Evolutionary conservation across 805 yeast species (phyloP).

Genomic region (Candida vaughaniae): DNA sequence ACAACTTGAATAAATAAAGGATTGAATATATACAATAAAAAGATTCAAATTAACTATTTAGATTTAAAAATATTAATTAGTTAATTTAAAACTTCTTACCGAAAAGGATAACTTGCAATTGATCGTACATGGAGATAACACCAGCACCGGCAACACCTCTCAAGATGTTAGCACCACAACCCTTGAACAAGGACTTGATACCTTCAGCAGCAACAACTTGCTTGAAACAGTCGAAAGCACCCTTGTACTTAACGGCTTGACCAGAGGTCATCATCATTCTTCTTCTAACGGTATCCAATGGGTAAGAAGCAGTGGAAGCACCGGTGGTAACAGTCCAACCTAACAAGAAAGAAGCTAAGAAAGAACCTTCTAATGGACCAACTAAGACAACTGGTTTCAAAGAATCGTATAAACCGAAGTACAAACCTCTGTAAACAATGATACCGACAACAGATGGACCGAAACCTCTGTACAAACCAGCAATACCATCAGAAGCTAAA

Average conservation of each 20-base stretch:
- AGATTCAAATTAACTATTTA: constrained; percentile 1
- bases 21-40: constrained; percentile 13
- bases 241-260: constrained; percentile 94
- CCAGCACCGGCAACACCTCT: constrained; percentile 99
- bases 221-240: constrained; percentile 91
- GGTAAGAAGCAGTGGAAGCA: constrained; percentile 98
- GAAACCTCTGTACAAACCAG: constrained; percentile 99
- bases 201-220: constrained; percentile 96
- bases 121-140: constrained; percentile 97
- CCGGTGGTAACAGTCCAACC: constrained; percentile 99
- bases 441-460: constrained; percentile 98
- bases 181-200: constrained; percentile 90
- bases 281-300: constrained; percentile 99
- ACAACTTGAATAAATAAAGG: constrained; percentile 12
- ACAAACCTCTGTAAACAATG: constrained; percentile 97
- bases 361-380: constrained; percentile 92
- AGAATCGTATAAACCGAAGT: constrained; percentile 97
- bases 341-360: constrained; percentile 92
- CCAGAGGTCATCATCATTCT: constrained; percentile 99
- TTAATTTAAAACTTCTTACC: constrained; percentile 75
- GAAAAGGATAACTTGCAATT: constrained; percentile 89
- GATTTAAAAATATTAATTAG: constrained; percentile 1
- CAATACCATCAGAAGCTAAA: constrained; percentile 91
- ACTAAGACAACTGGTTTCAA: constrained; percentile 91
- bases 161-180: constrained; percentile 99